These are phyloP conservation scores for Colletotrichum plurivorum DNA, from an alignment of 2,329 filamentous ascomycete genomes.

Conservation along the genomic window DNA sequence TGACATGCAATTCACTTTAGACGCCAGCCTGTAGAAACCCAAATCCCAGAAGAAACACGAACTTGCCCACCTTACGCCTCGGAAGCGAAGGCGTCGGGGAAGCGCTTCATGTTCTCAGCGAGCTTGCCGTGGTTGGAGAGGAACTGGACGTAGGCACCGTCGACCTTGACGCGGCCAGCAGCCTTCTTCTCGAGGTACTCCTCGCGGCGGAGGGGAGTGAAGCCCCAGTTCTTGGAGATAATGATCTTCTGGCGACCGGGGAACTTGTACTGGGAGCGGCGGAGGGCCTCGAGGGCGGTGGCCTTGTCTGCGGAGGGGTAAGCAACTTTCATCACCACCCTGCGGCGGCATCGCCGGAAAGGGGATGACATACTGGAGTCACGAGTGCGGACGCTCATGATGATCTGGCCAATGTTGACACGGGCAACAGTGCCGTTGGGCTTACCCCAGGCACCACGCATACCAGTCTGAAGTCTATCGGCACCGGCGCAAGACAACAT, in stretches of 20 bases:
- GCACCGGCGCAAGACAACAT: conserved; percentile 99
- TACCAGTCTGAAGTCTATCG: conserved; percentile 99
- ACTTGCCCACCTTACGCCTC: conserved; percentile 61
- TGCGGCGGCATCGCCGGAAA: background rate
- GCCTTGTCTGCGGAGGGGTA: conserved; percentile 77
- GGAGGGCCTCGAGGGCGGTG: conserved; percentile 96
- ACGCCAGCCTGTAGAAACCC: conserved; percentile 59
- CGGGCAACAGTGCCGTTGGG: conserved; percentile 98
- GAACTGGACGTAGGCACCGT: conserved; percentile 99
- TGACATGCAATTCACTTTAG: conserved; percentile 59
- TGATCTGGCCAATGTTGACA: conserved; percentile 99
- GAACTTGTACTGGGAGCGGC: conserved; percentile 99
- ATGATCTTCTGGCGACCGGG: conserved; percentile 99
- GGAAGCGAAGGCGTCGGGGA: conserved; percentile 88
- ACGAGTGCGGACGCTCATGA: conserved; percentile 97
- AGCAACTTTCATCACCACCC: conserved; percentile 38
- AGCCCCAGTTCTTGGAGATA: conserved; percentile 99
- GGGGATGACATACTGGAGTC: conserved; percentile 79
- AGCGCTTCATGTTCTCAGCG: conserved; percentile 89
- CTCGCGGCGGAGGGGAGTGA: conserved; percentile 97
- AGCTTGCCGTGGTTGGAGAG: conserved; percentile 92
- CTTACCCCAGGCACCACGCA: conserved; percentile 99
- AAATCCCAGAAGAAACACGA: conserved; percentile 50
- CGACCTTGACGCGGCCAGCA: conserved; percentile 92
- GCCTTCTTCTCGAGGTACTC: conserved; percentile 98